A percentile compares a stretch with the other conserved stretches of the same genome.
Evolutionary conservation across 192 early-diverging fungal species (phyloP).

Genomic region (Endogone sp.): DNA sequence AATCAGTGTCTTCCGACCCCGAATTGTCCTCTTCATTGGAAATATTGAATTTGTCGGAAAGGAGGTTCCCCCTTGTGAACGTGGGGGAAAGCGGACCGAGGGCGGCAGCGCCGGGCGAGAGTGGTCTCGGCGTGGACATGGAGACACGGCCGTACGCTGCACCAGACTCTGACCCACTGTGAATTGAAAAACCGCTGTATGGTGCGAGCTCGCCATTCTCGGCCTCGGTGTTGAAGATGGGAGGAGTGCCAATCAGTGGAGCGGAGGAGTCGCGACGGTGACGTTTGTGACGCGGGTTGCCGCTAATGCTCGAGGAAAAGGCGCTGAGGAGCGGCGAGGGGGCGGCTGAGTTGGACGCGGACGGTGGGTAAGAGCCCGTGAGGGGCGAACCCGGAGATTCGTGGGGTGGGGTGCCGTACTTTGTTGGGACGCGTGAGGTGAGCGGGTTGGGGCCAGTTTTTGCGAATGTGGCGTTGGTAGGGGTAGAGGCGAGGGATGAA

Average conservation of each 20-base stretch:
- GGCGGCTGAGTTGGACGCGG: neutral
- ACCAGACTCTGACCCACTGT: neutral
- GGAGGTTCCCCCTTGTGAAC: neutral
- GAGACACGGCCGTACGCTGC: neutral
- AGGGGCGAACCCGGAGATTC: neutral
- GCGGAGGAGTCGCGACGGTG: slow-evolving; percentile 25
- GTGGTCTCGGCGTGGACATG: neutral
- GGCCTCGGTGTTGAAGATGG: slow-evolving; percentile 7
- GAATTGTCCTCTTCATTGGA: neutral
- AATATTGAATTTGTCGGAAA: slow-evolving; percentile 1
- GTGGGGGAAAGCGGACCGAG: neutral
- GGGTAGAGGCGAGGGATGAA: neutral
- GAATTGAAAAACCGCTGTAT: neutral
- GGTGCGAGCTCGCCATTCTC: neutral
- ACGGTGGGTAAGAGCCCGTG: neutral
- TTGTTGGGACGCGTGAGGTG: neutral
- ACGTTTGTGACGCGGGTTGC: neutral
- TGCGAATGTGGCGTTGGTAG: neutral
- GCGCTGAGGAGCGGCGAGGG: neutral
- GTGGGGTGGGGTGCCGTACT: neutral
- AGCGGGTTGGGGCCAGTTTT: neutral
- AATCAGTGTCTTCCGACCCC: neutral
- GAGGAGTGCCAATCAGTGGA: slow-evolving; percentile 25
- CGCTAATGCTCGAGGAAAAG: neutral
- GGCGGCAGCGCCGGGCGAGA: neutral